These are phyloP conservation scores for Stylosanthes scabra DNA, from an alignment of 331 rosid species.

Conservation along the genomic window DNA sequence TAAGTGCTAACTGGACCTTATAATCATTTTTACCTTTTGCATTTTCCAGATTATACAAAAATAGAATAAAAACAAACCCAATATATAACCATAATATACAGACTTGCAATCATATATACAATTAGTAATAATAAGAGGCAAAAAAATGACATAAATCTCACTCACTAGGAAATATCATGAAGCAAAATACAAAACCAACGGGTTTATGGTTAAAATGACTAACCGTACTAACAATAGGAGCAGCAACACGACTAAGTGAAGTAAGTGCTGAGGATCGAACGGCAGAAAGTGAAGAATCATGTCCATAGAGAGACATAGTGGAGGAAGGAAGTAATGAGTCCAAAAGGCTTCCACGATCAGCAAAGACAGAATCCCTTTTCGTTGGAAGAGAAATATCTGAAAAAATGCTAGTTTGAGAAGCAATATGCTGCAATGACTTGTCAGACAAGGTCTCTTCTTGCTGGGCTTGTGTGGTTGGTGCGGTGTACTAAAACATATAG, in stretches of 20 bases:
- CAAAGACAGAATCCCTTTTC: constrained; percentile 71
- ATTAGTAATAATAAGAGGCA: constrained; percentile 30
- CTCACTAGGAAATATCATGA: constrained; percentile 26
- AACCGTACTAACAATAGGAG: constrained; percentile 91
- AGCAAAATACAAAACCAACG: constrained; percentile 12
- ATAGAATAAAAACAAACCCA: not conserved
- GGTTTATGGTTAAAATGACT: constrained; percentile 29
- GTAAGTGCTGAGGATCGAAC: constrained; percentile 71
- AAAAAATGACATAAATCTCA: constrained; percentile 1
- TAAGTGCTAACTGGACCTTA: too few relatives aligned
- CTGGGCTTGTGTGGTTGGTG: constrained; percentile 69
- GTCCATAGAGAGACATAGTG: constrained; percentile 72
- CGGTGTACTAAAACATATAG: constrained; percentile 47
- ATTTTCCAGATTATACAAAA: too few relatives aligned
- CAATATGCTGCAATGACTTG: constrained; percentile 56
- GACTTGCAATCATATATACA: constrained; percentile 1
- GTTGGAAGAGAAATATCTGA: constrained; percentile 60
- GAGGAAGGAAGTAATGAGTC: constrained; percentile 73
- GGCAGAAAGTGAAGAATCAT: constrained; percentile 67
- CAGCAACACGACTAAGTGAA: constrained; percentile 75
- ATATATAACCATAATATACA: not conserved
- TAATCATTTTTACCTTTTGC: not conserved
- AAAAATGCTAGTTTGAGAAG: constrained; percentile 60
- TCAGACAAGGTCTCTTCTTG: constrained; percentile 72
- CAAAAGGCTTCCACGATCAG: constrained; percentile 70